These are phyloP conservation scores for Gaultheria prostrata DNA, from an alignment of 148 eudicot genomes.

Conservation along the genomic window DNA sequence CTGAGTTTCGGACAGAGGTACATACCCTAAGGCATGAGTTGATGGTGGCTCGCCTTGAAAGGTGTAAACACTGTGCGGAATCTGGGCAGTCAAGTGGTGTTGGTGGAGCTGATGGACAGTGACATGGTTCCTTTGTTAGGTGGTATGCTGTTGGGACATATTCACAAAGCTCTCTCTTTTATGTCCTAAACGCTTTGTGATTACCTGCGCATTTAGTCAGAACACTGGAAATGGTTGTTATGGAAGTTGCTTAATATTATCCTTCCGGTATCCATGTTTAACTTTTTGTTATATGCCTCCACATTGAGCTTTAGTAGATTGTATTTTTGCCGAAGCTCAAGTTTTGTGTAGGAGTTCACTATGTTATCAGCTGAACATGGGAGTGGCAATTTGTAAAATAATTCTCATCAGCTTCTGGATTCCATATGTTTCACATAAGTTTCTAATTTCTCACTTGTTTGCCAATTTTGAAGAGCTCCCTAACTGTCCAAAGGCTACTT, in stretches of 20 bases:
- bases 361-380: background rate
- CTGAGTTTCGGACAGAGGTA: slow-evolving; percentile 7
- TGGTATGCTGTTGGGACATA: background rate
- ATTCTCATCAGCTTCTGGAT: background rate
- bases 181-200: background rate
- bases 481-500: background rate
- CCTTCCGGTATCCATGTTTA: background rate
- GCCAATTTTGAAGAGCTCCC: background rate
- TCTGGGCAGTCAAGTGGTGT: slow-evolving; percentile 1
- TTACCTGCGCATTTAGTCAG: background rate
- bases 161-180: background rate
- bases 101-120: background rate
- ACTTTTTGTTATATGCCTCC: background rate
- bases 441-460: background rate
- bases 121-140: background rate
- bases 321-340: background rate
- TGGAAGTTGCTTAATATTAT: background rate
- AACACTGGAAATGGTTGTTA: background rate
- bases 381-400: background rate
- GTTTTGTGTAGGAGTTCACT: background rate
- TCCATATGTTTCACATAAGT: background rate
- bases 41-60: slow-evolving; percentile 8
- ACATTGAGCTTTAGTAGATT: background rate
- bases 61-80: background rate
- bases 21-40: slow-evolving; percentile 8